A percentile compares a stretch with the other conserved stretches of the same genome.
Evolutionary conservation across 352 stramenopile genomes (phyloP).

Genomic region (Pilasporangium apinafurcum): DNA sequence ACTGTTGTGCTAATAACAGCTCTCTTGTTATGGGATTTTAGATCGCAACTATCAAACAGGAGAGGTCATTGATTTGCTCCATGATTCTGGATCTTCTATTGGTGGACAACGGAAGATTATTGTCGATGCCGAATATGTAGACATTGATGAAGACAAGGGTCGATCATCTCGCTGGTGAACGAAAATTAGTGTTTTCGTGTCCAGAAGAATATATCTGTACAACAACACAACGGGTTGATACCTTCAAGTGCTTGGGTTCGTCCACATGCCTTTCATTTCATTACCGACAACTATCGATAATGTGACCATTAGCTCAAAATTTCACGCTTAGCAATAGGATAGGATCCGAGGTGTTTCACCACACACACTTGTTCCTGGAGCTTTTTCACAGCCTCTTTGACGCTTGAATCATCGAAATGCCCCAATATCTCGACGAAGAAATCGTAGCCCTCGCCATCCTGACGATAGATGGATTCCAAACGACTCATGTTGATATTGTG

Average conservation of each 20-base stretch:
- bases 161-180: too few relatives aligned
- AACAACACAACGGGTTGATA: too few relatives aligned
- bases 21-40: conserved; percentile 4
- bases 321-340: conserved; percentile 50
- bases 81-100: conserved; percentile 23
- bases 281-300: too few relatives aligned
- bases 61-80: conserved; percentile 62
- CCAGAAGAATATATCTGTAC: too few relatives aligned
- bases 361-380: conserved; percentile 43
- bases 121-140: conserved; percentile 70
- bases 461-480: conserved; percentile 83
- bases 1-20: too few relatives aligned
- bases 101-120: conserved; percentile 39
- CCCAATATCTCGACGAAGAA: conserved; percentile 84
- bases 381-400: conserved; percentile 44
- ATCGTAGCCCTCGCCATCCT: conserved; percentile 66
- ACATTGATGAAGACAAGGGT: conserved; percentile 21
- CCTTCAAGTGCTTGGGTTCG: too few relatives aligned
- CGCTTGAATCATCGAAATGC: conserved; percentile 65
- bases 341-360: conserved; percentile 79
- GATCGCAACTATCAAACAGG: conserved; percentile 49
- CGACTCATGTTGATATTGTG: conserved; percentile 79
- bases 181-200: too few relatives aligned
- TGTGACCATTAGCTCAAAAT: conserved; percentile 31
- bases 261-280: too few relatives aligned